Base-by-base conservation (phyloP, 305 asterid genomes). In the Fraxinus paxiana region DNA sequence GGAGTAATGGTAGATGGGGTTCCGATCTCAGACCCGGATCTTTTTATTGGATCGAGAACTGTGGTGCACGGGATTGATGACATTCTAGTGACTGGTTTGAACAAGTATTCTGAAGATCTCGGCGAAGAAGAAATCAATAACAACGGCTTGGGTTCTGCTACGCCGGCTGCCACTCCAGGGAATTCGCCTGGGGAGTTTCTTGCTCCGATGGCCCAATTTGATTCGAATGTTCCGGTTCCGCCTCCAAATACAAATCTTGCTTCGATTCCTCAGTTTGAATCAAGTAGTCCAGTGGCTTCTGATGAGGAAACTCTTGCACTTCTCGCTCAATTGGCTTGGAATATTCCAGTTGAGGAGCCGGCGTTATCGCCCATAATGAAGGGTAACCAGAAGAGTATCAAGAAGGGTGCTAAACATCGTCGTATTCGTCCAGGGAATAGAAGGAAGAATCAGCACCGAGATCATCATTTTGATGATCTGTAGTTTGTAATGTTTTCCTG, bases 41-140 rank as follows among this genome's bases (percentile, higher is more conserved):
- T 92, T 1, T 92, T 67, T 28, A 24, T 92, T 85, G 93, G 96
- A 35, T 77, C 92, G 10, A 85, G 84, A 48, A 70, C 88, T 26
- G 90, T 79, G 1, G 93, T 89, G 6, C 96, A 92, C 7, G 96
- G 94, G 0, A 87, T 90, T 8, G 91, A 88, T 56, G 94, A 92
- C 15, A 85, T 92, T 80, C 89, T 92, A 4, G 31, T 87, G 43
- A 89, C 88, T 75, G 94, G 92, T 0, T 85, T 89, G 15, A 86
- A 79, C 59, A 69, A 77, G 79, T 81, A 81, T 82, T 88, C 74
- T 12, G 81, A 84, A 10, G 88, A 81, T 56, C 46, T 82, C 13
- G 76, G 67, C 0, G 67, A 17, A 56, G 67, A 51, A 3, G 80
- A 75, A 0, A 79, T 15, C 3, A 77, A 63, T 3, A 77, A 77